phyloP scores from a whole-genome alignment of 1,284 basidiomycete genomes.

The Cryptococcus floricola region DNA sequence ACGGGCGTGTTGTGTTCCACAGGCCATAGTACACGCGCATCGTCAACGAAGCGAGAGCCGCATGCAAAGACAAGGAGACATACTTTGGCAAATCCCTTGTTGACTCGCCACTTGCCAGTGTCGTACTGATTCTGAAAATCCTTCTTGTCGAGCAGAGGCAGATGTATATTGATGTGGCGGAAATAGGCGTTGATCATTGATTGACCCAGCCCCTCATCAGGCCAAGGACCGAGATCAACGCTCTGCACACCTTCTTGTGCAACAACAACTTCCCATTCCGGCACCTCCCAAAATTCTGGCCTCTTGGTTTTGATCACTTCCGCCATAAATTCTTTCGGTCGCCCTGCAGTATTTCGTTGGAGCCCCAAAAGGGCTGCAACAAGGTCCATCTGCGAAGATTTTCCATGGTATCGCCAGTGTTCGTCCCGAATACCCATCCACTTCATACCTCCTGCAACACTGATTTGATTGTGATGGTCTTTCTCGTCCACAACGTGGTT shows the following conservation, averaged over 20 bases:
- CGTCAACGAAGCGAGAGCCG: slow-evolving; percentile 64
- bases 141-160: slow-evolving; percentile 70
- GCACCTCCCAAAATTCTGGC: slow-evolving; percentile 43
- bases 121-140: slow-evolving; percentile 63
- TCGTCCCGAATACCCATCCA: slow-evolving; percentile 41
- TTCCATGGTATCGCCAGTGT: slow-evolving; percentile 62
- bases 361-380: slow-evolving; percentile 60
- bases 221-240: slow-evolving; percentile 43
- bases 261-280: slow-evolving; percentile 47
- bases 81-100: slow-evolving; percentile 64
- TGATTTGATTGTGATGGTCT: slow-evolving; percentile 11
- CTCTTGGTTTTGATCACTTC: slow-evolving; percentile 31
- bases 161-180: slow-evolving; percentile 57
- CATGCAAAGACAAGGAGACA: slow-evolving; percentile 71
- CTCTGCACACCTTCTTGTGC: slow-evolving; percentile 34
- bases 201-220: slow-evolving; percentile 56
- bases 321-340: slow-evolving; percentile 21
- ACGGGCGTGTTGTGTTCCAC: slow-evolving; percentile 36
- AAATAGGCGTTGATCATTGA: slow-evolving; percentile 69
- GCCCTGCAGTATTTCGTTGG: slow-evolving; percentile 49
- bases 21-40: slow-evolving; percentile 57
- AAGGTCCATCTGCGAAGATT: slow-evolving; percentile 64
- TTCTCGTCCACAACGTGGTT: slow-evolving; percentile 24
- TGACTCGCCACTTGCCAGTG: slow-evolving; percentile 58
- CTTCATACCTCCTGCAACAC: slow-evolving; percentile 29